phyloP scores from a whole-genome alignment of 164 flowering plant species.

The Stephania japonica region DNA sequence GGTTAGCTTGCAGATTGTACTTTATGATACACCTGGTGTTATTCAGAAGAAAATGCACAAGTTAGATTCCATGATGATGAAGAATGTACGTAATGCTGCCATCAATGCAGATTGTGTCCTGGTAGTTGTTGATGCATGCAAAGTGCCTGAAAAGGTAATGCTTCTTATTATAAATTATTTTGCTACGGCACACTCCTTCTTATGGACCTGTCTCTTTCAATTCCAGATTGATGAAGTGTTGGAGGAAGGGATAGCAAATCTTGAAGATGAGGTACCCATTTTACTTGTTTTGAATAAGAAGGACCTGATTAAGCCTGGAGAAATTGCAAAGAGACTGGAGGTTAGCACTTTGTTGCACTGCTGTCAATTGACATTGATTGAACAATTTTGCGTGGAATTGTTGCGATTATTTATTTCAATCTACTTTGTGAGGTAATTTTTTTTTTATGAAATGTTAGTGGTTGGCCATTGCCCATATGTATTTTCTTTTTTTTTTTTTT shows the following conservation, averaged over 20 bases:
- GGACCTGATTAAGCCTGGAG: constrained; percentile 94
- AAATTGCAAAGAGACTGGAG: constrained; percentile 90
- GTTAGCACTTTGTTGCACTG: constrained; percentile 27
- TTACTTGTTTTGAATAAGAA: constrained; percentile 89
- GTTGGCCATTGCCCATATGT: no score
- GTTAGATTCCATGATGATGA: constrained; percentile 98
- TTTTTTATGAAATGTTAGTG: not conserved
- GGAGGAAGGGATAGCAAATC: constrained; percentile 66
- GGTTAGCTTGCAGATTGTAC: constrained; percentile 72
- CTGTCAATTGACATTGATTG: not conserved
- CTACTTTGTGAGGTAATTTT: not conserved
- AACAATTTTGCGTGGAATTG: not conserved
- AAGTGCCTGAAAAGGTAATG: constrained; percentile 73
- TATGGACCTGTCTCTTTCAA: not conserved
- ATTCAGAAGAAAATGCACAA: constrained; percentile 93
- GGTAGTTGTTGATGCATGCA: constrained; percentile 88
- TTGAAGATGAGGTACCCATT: constrained; percentile 54
- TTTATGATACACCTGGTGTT: constrained; percentile 97
- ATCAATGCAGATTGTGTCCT: constrained; percentile 87
- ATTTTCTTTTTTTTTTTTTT: no score
- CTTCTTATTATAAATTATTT: constrained; percentile 4
- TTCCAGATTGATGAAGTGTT: constrained; percentile 77
- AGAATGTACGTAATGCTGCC: constrained; percentile 83
- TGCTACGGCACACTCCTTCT: not conserved
- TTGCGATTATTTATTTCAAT: not conserved